Evolutionary conservation across 1,284 basidiomycete species (phyloP).

Genomic region (Puccinia polysora): DNA sequence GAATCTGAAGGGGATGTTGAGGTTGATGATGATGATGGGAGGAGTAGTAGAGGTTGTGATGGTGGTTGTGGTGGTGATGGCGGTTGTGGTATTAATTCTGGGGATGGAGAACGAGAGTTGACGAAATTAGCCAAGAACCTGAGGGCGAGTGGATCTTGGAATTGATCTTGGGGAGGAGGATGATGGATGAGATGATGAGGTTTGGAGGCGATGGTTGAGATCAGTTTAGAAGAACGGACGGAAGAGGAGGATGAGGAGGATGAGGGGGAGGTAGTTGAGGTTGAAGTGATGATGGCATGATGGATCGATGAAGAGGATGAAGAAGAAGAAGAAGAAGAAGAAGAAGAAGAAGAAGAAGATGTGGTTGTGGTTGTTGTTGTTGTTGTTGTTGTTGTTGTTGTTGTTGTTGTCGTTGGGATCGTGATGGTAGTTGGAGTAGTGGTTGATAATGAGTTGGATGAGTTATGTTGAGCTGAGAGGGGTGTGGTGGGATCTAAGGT

Average conservation of each 20-base stretch:
- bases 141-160: not conserved
- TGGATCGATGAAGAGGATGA: not conserved
- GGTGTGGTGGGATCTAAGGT: too few relatives aligned
- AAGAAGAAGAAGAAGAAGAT: not conserved
- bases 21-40: not conserved
- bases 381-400: not conserved
- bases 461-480: too few relatives aligned
- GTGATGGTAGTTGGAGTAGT: conserved; percentile 7
- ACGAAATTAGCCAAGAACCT: not conserved
- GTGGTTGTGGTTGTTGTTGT: not conserved
- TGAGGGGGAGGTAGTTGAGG: not conserved
- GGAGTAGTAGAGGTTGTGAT: too few relatives aligned
- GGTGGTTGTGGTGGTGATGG: too few relatives aligned
- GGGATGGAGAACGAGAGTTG: not conserved
- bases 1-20: not conserved
- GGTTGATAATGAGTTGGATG: too few relatives aligned
- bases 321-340: too few relatives aligned
- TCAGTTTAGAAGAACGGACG: too few relatives aligned
- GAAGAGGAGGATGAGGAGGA: too few relatives aligned
- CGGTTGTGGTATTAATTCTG: too few relatives aligned
- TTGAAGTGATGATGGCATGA: not conserved
- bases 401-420: conserved; percentile 1
- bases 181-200: not conserved
- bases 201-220: too few relatives aligned
- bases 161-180: not conserved